Conservation (phyloP, 257 asterid species). For the Solanum pimpinellifolium region DNA sequence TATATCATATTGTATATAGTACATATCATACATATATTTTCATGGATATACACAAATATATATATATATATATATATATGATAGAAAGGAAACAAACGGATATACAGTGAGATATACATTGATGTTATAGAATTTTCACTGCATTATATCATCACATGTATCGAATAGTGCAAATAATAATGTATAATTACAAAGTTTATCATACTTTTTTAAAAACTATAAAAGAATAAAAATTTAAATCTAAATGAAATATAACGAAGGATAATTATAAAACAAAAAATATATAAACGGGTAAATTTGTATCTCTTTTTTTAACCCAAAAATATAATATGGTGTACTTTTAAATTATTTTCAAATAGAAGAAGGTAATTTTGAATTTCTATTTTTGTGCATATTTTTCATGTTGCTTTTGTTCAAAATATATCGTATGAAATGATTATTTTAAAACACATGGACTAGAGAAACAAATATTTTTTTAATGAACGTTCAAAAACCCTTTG, state of each 20-base stretch:
- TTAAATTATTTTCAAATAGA: background rate
- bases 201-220: background rate
- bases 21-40: background rate
- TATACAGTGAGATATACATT: too few species aligned
- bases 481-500: background rate
- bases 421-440: background rate
- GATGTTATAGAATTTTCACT: background rate
- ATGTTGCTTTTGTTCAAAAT: background rate
- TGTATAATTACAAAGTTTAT: background rate
- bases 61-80: background rate
- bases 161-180: background rate
- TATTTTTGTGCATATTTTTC: background rate
- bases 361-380: background rate
- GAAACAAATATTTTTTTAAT: too few species aligned
- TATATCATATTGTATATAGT: background rate
- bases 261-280: background rate
- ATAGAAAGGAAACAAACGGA: background rate
- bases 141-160: background rate
- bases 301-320: background rate
- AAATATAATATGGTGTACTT: background rate
- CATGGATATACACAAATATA: background rate
- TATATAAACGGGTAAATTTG: background rate
- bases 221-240: too few species aligned
- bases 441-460: too few species aligned
- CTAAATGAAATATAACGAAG: background rate